phyloP scores from a whole-genome alignment of 129 eudicot species.

The Gnaphalium uliginosum region DNA sequence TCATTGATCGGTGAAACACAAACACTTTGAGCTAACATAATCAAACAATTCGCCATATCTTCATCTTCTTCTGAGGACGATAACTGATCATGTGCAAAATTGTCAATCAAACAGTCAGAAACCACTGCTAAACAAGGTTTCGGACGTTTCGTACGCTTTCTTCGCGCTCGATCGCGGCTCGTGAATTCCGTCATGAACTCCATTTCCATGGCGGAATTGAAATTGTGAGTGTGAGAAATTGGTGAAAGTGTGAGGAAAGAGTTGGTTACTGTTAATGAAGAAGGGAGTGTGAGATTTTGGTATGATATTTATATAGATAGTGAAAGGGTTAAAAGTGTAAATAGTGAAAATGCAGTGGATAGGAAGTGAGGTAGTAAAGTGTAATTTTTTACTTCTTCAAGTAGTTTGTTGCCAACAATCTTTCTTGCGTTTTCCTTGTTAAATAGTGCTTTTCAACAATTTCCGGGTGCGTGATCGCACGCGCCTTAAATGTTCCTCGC shows the following conservation, averaged over 20 bases:
- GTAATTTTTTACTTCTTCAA: slow-evolving; percentile 24
- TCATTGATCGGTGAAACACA: slow-evolving; percentile 25
- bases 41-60: slow-evolving; percentile 83
- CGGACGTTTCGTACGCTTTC: slow-evolving; percentile 71
- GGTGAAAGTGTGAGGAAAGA: slow-evolving; percentile 17
- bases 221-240: neutral
- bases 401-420: slow-evolving; percentile 38
- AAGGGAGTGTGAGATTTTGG: slow-evolving; percentile 27
- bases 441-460: slow-evolving; percentile 31
- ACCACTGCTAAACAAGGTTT: slow-evolving; percentile 41
- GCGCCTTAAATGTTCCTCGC: slow-evolving; percentile 48
- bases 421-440: slow-evolving; percentile 37
- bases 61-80: slow-evolving; percentile 63
- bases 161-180: slow-evolving; percentile 34
- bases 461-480: slow-evolving; percentile 25
- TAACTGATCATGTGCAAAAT: slow-evolving; percentile 24
- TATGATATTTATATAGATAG: slow-evolving; percentile 37
- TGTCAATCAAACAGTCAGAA: slow-evolving; percentile 17
- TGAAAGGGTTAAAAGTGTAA: slow-evolving; percentile 31
- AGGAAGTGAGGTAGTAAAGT: slow-evolving; percentile 19
- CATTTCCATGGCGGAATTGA: slow-evolving; percentile 36
- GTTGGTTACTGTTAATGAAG: slow-evolving; percentile 24
- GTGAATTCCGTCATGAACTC: slow-evolving; percentile 52
- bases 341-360: slow-evolving; percentile 27
- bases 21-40: slow-evolving; percentile 67